Percentiles rank a stretch among this genome's conserved stretches.
Evolutionary conservation across 148 eudicot genomes (phyloP).

Genomic region (Vaccinium macrocarpon): DNA sequence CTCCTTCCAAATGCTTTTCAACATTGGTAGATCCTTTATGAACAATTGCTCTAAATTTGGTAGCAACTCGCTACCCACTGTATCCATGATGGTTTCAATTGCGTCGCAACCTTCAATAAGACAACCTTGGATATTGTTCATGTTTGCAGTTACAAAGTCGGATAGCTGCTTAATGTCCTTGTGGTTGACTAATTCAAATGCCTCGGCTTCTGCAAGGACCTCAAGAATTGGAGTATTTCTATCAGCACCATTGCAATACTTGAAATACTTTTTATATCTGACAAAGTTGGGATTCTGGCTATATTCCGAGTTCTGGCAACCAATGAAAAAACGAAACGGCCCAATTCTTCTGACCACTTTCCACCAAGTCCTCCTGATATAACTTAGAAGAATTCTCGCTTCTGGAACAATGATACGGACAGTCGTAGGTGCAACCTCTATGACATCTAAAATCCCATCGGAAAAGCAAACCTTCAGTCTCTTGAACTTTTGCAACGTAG

Average conservation of each 20-base stretch:
- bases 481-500: neutral
- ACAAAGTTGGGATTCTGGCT: too few species aligned
- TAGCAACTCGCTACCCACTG: neutral
- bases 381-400: neutral
- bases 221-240: neutral
- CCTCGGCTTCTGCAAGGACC: neutral
- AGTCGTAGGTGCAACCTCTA: neutral
- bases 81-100: slow-evolving; percentile 10
- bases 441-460: neutral
- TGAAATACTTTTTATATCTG: neutral
- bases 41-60: slow-evolving; percentile 14
- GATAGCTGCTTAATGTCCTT: neutral
- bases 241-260: neutral
- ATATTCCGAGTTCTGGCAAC: slow-evolving; percentile 3
- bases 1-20: slow-evolving; percentile 11
- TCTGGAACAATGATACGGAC: neutral
- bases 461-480: neutral
- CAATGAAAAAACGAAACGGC: neutral
- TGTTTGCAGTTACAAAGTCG: neutral
- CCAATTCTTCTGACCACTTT: neutral
- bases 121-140: slow-evolving; percentile 12
- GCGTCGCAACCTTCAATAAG: neutral
- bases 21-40: slow-evolving; percentile 1
- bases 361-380: neutral
- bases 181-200: slow-evolving; percentile 12